Base-by-base conservation (phyloP, 225 moss, liverwort and hornwort species). In the Anthoceros angustus region DNA sequence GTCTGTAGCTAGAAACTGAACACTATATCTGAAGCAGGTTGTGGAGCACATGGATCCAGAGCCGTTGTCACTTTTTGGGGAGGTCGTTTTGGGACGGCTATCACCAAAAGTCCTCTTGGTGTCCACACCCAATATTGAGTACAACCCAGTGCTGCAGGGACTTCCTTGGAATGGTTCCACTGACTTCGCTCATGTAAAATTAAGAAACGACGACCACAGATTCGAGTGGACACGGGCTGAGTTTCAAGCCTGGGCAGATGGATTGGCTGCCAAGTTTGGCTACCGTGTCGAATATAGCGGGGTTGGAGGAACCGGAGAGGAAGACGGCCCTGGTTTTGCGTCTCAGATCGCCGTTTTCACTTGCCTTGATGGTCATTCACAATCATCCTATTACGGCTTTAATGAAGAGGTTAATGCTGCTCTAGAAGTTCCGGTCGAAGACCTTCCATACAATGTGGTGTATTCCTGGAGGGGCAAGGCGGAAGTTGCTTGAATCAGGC, bases 41-140 rank as follows among this genome's bases (percentile, higher is more conserved):
- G 92, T 98, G 75, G 98, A 98, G 79, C 98, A 98, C 49, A 92
- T 98, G 98, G 98, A 98, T 73, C 86, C 98, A 16, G 89, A 86
- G 72, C 92, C 92, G 21, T 74, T 98, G 60, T 70, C 67, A 63
- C 73, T 73, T 78, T 77, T 98, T 78, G 92, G 92, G 24, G 76
- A 79, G 70, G 82, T 80, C 61, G 69, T 92, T 43, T 85, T 98
- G 40, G 98, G 98, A 61, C 77, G 74, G 66, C 70, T 98, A 63
- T 71, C 73, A 63, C 98, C 98, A 55, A 78, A 76, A 76, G 71
- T 89, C 64, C 72, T 87, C 82, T 74, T 98, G 69, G 92, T 98
- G 4, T 89, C 87, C 43, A 98, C 98, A 39, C 98, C 98, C 12
- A 98, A 98, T 72, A 78, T 83, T 66, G 98, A 98, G 74, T 98